Evolutionary conservation across 2,329 filamentous ascomycete species (phyloP).

Genomic region (Neurospora crassa): DNA sequence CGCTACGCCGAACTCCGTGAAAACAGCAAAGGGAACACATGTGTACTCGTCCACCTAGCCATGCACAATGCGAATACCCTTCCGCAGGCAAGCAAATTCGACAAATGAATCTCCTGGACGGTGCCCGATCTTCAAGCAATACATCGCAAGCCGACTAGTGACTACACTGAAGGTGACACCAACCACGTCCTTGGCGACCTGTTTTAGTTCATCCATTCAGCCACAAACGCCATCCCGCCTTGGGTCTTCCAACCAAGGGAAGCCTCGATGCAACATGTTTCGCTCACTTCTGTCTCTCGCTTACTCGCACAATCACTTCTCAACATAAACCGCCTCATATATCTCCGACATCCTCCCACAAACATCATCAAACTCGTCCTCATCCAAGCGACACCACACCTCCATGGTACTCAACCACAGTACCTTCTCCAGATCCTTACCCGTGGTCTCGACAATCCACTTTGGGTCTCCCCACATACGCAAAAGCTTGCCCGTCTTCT

Average conservation of each 20-base stretch:
- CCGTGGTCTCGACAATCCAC: slow-evolving; percentile 17
- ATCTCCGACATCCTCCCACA: slow-evolving; percentile 27
- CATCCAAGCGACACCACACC: slow-evolving; percentile 20
- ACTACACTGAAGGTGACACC: background rate
- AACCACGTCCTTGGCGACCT: background rate
- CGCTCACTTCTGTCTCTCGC: background rate
- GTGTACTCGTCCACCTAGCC: background rate
- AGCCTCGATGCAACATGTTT: background rate
- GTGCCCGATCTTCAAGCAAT: no score
- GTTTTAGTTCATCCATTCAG: background rate
- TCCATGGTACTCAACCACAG: slow-evolving; percentile 24
- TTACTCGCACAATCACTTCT: background rate
- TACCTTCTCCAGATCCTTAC: slow-evolving; percentile 25
- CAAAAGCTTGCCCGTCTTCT: slow-evolving; percentile 12
- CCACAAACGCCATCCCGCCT: background rate
- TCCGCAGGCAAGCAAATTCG: background rate
- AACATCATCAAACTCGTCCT: slow-evolving; percentile 11
- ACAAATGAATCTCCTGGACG: background rate
- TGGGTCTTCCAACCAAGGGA: background rate
- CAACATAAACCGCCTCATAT: slow-evolving; percentile 32
- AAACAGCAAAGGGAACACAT: background rate
- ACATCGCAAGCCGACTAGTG: background rate
- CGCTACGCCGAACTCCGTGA: background rate
- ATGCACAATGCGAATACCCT: background rate
- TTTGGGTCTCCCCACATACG: slow-evolving; percentile 23